Evolutionary conservation across 805 yeast species (phyloP), one percentile per base, ranked within the genome.

Genomic region (Candida vartiovaarae): DNA sequence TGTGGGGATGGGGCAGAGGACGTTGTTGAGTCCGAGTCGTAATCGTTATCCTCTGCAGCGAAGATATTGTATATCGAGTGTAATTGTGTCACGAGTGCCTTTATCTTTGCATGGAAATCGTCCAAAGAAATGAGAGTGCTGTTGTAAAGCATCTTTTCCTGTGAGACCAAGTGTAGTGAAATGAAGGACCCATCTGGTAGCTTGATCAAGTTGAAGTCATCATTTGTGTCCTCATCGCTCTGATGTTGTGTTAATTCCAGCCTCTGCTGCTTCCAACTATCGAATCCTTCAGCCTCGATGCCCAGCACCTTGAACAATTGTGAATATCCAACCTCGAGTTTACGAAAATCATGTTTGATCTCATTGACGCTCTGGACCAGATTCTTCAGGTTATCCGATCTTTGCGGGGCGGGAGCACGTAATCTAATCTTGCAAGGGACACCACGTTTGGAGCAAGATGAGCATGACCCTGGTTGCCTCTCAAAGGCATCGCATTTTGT

Each of bases 401-500:
- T 42, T 47, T 75, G n/a, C n/a, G 76, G 2, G 78, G 74, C 3
- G 77, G 76, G 9, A 71, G 66, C 10, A 80, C 76, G 20, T 73
- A 65, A 49, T 79, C 85, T n/a, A 37, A 80, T 63, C 37, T 70
- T 69, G 54, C 88, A 82, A 27, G 63, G 61, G 23, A 74, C 52
- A 15, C 75, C 75, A 46, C 72, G 69, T 55, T 72, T 76, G 5
- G 64, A 50, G 56, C 88, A 82, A 29, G 75, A 69, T 3, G 80
- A 59, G 53, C 88, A 82, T 0, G 84, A 74, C 25, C 61, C 55
- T 4, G 87, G 86, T 32, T 67, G 60, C 11, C 76, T 72, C 25
- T 56, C 55, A 10, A 62, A 49, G 9, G 81, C 81, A 55, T 81
- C 82, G 60, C 88, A 82, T 53, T 73, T 78, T 15, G 81, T 79